Evolutionary conservation across 768 basidiomycete genomes (phyloP), one percentile per base, ranked within the genome.

Genomic region (Scleroderma bovista): DNA sequence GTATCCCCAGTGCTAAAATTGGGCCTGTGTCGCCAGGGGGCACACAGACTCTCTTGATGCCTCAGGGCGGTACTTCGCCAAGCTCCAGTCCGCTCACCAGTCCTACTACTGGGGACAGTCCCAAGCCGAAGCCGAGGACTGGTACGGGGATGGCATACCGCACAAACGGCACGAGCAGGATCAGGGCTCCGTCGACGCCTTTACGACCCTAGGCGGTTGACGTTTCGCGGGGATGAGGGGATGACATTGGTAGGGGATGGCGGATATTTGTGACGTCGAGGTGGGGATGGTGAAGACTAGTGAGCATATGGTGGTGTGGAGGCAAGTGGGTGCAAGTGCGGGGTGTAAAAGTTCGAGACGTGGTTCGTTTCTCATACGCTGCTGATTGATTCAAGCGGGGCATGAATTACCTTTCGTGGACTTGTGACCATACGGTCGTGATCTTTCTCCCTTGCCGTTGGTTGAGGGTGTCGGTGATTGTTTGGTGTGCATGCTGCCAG

Each of bases 121-220:
- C 60, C 3, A 66, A 71, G 15, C 80, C 78, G 17, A 76, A 68
- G 53, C 82, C 84, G 10, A 65, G 84, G 24, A 84, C 78, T 10
- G 83, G 83, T 6, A 82, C 83, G 11, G 83, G 83, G n/a, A 86
- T 86, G 83, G 66, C 71, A 33, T 86, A 86, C 58, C 72, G 77
- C 40, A 77, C 69, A 33, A 65, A 61, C 15, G 41, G 58, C 24
- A 43, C 41, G 23, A 43, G 41, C 41, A 16, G 41, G 41, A 43
- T 43, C 6, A 43, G 41, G 41, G 16, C 26, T 15, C 41, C 41
- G 24, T 43, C 41, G 15, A 43, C 41, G 23, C 24, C 41, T 29
- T 7, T 26, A 26, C 41, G 41, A 23, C 26, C 26, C 26, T 43
- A 43, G n/a, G 24, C 11, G 24, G 6, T 43, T 24, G 41, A 11